Percentiles rank a stretch among this genome's conserved stretches.
phyloP scores from a whole-genome alignment of 345 rosid species.

The Microthlaspi erraticum region DNA sequence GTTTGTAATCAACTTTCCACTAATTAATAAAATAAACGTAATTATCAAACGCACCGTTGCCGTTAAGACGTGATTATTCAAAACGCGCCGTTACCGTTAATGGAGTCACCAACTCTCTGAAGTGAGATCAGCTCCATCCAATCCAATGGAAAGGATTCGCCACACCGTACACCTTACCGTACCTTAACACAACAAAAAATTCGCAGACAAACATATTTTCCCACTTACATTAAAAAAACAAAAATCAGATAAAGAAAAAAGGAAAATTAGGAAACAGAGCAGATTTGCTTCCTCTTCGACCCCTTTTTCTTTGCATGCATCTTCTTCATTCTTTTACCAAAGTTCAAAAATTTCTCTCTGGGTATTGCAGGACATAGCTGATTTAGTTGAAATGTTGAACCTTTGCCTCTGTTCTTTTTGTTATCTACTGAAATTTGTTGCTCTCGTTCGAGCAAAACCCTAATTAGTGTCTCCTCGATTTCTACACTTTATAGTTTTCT shows the following conservation, averaged over 20 bases:
- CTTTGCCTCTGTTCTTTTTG: neutral
- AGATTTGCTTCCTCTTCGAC: slow-evolving; percentile 38
- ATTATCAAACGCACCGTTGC: slow-evolving; percentile 34
- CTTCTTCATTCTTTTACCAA: neutral
- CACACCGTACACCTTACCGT: slow-evolving; percentile 54
- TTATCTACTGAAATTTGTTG: neutral
- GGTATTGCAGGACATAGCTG: slow-evolving; percentile 13
- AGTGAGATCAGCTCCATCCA: slow-evolving; percentile 78
- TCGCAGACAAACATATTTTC: slow-evolving; percentile 40
- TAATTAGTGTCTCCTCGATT: slow-evolving; percentile 17
- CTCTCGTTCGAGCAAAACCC: slow-evolving; percentile 28
- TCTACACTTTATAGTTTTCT: slow-evolving; percentile 16
- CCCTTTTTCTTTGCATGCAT: slow-evolving; percentile 33
- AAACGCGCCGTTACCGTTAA: slow-evolving; percentile 46
- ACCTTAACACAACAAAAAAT: slow-evolving; percentile 52
- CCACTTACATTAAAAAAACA: slow-evolving; percentile 18
- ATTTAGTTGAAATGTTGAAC: slow-evolving; percentile 26
- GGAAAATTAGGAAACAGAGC: slow-evolving; percentile 12
- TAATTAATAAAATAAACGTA: neutral
- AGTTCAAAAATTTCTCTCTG: neutral
- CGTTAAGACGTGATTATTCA: slow-evolving; percentile 29
- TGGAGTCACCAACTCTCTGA: slow-evolving; percentile 62
- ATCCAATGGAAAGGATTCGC: slow-evolving; percentile 71
- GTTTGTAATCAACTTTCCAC: neutral
- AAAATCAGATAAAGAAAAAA: neutral